These are phyloP conservation scores for Rosa lucieae DNA, from an alignment of 306 rosid species.

Conservation along the genomic window DNA sequence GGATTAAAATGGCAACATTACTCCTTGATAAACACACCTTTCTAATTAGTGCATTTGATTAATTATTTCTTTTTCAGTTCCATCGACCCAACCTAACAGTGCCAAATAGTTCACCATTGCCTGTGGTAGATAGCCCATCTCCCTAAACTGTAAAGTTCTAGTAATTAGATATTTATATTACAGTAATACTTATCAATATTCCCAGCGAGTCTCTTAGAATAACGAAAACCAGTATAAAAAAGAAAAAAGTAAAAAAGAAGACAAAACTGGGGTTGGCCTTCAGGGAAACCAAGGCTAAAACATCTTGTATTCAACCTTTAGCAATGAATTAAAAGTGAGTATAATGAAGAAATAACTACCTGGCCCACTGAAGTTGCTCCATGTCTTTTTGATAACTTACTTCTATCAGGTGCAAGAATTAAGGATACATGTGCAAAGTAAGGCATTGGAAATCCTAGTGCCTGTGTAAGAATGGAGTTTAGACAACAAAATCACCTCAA, in stretches of 20 bases:
- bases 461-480: background rate
- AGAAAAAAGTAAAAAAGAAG: background rate
- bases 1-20: too few species aligned
- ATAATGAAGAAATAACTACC: constrained; percentile 6
- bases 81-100: constrained; percentile 97
- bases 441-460: constrained; percentile 22
- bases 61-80: constrained; percentile 70
- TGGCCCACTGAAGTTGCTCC: constrained; percentile 87
- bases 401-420: constrained; percentile 93
- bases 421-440: constrained; percentile 75
- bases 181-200: background rate
- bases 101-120: constrained; percentile 96
- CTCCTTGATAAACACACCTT: too few species aligned
- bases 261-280: background rate
- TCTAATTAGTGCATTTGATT: too few species aligned
- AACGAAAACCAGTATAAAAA: background rate
- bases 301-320: background rate
- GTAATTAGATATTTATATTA: background rate
- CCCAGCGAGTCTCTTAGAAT: background rate
- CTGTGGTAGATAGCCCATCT: constrained; percentile 95
- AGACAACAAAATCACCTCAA: background rate
- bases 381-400: constrained; percentile 95
- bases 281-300: constrained; percentile 1
- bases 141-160: constrained; percentile 62
- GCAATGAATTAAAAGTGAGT: constrained; percentile 1